Evolutionary conservation across 257 asterid species (phyloP).

Genomic region (Galeopsis tetrahit): DNA sequence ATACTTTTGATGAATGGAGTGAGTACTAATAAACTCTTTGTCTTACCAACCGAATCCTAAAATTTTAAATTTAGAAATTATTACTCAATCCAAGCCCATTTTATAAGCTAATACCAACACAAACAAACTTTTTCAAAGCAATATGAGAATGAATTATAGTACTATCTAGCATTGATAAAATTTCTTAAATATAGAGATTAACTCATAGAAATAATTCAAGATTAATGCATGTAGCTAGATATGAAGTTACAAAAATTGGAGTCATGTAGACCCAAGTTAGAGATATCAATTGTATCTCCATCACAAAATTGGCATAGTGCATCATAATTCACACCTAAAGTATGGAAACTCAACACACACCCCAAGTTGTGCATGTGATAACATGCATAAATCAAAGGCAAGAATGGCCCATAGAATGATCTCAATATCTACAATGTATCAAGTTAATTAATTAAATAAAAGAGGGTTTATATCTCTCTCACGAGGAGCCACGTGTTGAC

Average conservation of each 20-base stretch:
- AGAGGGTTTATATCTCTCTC: constrained; percentile 15
- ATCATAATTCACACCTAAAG: constrained; percentile 34
- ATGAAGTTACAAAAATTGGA: background rate
- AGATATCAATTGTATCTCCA: constrained; percentile 8
- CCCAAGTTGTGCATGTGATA: constrained; percentile 49
- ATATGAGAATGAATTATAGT: too few species aligned
- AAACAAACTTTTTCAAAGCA: too few species aligned
- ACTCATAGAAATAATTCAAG: background rate
- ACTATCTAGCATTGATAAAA: background rate
- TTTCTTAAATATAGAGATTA: background rate
- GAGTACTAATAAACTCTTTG: too few species aligned
- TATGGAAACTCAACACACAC: background rate
- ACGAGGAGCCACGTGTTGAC: constrained; percentile 48
- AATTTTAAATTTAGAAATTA: background rate
- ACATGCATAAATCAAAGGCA: constrained; percentile 41
- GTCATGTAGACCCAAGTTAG: constrained; percentile 24
- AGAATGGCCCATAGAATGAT: constrained; percentile 34
- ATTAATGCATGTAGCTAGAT: background rate
- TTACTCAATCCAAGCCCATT: too few species aligned
- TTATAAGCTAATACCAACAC: too few species aligned
- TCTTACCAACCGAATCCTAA: too few species aligned
- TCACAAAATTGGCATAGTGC: constrained; percentile 29
- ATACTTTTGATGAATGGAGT: too few species aligned
- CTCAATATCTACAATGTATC: constrained; percentile 14
- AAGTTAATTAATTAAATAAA: background rate